A percentile compares a stretch with the other conserved stretches of the same genome.
phyloP scores from a whole-genome alignment of 2,329 filamentous ascomycete species.

The Macrophomina phaseolina region DNA sequence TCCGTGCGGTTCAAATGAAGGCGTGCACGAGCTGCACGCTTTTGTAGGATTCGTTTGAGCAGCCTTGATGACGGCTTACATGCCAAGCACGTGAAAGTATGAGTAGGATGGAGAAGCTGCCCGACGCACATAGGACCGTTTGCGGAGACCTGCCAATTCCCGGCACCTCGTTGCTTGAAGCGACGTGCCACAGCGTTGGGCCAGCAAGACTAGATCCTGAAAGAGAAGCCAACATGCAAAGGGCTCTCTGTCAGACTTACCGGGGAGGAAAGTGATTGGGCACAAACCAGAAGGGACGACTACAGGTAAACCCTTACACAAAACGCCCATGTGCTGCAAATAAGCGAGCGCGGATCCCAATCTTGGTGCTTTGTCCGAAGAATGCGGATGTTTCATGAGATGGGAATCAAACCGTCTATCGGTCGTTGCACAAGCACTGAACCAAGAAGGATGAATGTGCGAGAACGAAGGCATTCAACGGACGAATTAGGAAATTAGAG shows the following conservation, averaged over 20 bases:
- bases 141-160: background rate
- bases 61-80: too few relatives aligned
- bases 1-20: too few relatives aligned
- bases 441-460: background rate
- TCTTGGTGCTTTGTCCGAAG: constrained; percentile 14
- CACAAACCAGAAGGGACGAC: background rate
- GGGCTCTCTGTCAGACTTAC: background rate
- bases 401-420: background rate
- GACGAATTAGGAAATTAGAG: background rate
- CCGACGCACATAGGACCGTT: background rate
- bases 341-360: constrained; percentile 18
- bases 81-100: background rate
- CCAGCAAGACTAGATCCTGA: background rate
- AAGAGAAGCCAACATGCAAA: background rate
- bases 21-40: too few relatives aligned
- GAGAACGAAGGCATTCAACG: background rate
- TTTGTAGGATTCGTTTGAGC: too few relatives aligned
- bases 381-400: constrained; percentile 7
- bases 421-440: background rate
- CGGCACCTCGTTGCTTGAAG: background rate
- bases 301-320: constrained; percentile 9
- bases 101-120: background rate
- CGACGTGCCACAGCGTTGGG: background rate
- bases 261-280: background rate
- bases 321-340: constrained; percentile 17